Conservation (phyloP, 2,329 filamentous ascomycete genomes). For the Zymoseptoria brevis region DNA sequence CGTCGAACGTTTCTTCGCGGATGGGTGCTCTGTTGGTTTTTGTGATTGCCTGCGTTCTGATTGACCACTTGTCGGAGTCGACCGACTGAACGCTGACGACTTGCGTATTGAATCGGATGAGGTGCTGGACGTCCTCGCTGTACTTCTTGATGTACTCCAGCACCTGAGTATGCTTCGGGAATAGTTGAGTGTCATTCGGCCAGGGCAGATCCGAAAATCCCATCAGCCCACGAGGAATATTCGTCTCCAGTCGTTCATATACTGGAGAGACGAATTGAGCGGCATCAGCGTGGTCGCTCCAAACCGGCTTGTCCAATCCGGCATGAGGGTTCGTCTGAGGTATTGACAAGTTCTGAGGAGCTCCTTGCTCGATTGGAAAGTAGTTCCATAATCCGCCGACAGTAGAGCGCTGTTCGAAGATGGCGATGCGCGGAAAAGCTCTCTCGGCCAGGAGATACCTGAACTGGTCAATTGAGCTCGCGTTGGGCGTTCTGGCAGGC, state of each 20-base stretch:
- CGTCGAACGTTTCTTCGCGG: conserved; percentile 47
- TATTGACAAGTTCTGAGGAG: conserved; percentile 41
- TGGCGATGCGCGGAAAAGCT: conserved; percentile 59
- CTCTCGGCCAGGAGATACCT: conserved; percentile 66
- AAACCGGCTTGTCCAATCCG: conserved; percentile 56
- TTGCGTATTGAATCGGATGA: conserved; percentile 63
- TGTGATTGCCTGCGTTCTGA: conserved; percentile 39
- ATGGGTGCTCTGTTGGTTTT: conserved; percentile 22
- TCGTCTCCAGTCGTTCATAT: conserved; percentile 76
- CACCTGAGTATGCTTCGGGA: conserved; percentile 64
- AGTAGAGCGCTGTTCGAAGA: conserved; percentile 73
- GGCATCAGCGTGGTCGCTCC: conserved; percentile 26
- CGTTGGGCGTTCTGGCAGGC: neutral
- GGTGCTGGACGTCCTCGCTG: conserved; percentile 55
- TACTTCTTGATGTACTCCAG: conserved; percentile 67
- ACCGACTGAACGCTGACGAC: conserved; percentile 51
- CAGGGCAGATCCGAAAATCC: conserved; percentile 57
- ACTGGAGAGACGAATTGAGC: conserved; percentile 65
- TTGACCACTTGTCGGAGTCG: conserved; percentile 46
- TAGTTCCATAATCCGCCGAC: conserved; percentile 87
- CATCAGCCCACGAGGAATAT: conserved; percentile 79
- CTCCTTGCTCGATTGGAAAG: conserved; percentile 41
- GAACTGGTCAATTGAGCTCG: neutral
- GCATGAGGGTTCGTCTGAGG: conserved; percentile 61
- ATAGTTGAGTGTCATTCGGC: conserved; percentile 55